Evolutionary conservation across 2,329 filamentous ascomycete species (phyloP), one percentile per base, ranked within the genome.

Genomic region (Hirsutella rhossiliensis): DNA sequence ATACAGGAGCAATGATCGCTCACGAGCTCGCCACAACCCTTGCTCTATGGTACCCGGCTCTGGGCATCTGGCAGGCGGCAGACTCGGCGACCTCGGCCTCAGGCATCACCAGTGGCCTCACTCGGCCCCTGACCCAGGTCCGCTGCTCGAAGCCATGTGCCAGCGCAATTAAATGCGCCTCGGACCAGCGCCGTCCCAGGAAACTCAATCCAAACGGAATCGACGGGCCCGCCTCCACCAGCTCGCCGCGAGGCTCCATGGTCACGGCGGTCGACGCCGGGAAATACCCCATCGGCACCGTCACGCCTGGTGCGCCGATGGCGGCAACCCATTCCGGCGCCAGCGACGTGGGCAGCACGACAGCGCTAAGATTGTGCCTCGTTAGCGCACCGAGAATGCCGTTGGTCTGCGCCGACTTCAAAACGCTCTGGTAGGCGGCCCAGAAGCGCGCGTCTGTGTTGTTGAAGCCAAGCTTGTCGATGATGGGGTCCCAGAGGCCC

Each of bases 91-190:
- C 28, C 42, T 43, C 42, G 28, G 30, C 37, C 15, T 36, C 29
- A 7, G 42, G 28, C 42, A 39, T 40, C 36, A 40, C 40, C 29
- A 47, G 31, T 27, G 45, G 42, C 45, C 30, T 43, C 38, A 44
- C 47, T 20, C n/a, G 20, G 11, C 37, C 31, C 23, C 50, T 31
- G 31, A 43, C 40, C 34, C 42, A 45, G 5, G 53, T 79, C 49
- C 67, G 62, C 62, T 80, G 75, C 63, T 84, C 80, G 60, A 74
- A 83, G 7, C 75, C 78, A 63, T 78, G 82, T 15, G 78, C 80
- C 55, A 76, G 69, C 1, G 74, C 74, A 45, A 83, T 73, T 47
- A 84, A 37, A 5, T 36, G 37, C 49, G 70, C 70, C 56, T 84
- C 79, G 29, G 67, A 72, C 66, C 72, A 83, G 44, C 66, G 68